These are phyloP conservation scores for Diversispora eburnea DNA, from an alignment of 192 early-diverging fungal genomes.

Conservation along the genomic window DNA sequence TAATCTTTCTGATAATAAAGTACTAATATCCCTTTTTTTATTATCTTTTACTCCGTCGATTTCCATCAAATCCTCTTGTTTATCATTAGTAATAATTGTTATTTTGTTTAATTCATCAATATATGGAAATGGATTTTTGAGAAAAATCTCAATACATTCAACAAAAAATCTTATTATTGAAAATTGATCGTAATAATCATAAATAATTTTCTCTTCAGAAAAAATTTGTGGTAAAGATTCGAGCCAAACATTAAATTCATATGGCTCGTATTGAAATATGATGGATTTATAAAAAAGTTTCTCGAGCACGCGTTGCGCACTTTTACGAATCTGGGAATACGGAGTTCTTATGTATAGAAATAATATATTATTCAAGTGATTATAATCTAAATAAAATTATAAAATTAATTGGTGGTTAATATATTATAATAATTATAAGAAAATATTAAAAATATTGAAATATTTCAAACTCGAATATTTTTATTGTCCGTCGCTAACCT, in stretches of 20 bases:
- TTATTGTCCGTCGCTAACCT: background rate
- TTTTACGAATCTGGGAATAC: constrained; percentile 41
- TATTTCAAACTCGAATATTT: too few relatives aligned
- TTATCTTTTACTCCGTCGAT: background rate
- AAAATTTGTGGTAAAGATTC: constrained; percentile 45
- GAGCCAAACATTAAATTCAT: constrained; percentile 58
- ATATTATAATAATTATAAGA: background rate
- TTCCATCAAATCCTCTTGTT: constrained; percentile 10
- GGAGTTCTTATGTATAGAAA: constrained; percentile 49
- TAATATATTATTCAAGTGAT: constrained; percentile 54
- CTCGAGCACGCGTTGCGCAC: constrained; percentile 42
- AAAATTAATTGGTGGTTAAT: background rate
- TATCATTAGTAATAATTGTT: constrained; percentile 37
- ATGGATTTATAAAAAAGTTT: constrained; percentile 53
- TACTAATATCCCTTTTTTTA: background rate
- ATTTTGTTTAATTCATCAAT: constrained; percentile 50
- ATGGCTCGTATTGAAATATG: constrained; percentile 54
- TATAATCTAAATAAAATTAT: constrained; percentile 21
- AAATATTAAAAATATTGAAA: background rate
- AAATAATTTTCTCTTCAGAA: constrained; percentile 27
- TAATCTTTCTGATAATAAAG: constrained; percentile 19
- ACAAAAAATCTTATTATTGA: constrained; percentile 61
- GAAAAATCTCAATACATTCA: constrained; percentile 56
- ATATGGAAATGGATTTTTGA: constrained; percentile 56
- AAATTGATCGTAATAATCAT: constrained; percentile 32